Percentiles rank a stretch among this genome's conserved stretches.
These are phyloP conservation scores for Solanum etuberosum DNA, from an alignment of 257 asterid species.

Conservation along the genomic window DNA sequence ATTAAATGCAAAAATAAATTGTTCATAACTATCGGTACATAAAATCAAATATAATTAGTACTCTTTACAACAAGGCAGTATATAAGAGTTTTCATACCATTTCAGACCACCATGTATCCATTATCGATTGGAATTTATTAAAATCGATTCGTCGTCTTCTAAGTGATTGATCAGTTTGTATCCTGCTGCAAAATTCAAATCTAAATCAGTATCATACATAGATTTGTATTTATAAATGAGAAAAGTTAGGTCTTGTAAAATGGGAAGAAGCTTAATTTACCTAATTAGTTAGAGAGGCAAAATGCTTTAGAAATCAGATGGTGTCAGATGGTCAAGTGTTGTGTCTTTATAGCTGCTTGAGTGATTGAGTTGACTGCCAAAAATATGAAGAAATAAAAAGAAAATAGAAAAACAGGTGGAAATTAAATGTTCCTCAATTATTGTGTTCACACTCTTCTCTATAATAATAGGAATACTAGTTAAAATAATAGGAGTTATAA, in stretches of 20 bases:
- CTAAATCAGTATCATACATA: background rate
- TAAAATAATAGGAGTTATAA: background rate
- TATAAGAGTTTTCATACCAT: background rate
- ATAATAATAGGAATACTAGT: background rate
- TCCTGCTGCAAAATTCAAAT: background rate
- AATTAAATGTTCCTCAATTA: background rate
- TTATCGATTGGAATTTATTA: background rate
- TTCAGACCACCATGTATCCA: conserved; percentile 13
- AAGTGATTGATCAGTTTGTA: background rate
- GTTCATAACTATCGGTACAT: background rate
- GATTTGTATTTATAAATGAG: background rate
- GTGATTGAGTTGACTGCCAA: background rate
- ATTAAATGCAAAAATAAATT: background rate
- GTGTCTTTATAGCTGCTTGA: background rate
- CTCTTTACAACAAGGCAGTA: background rate
- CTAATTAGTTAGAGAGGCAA: background rate
- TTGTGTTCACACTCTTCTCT: background rate
- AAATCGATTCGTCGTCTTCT: background rate
- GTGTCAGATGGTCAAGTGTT: background rate
- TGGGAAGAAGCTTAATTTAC: background rate
- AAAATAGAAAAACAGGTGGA: background rate
- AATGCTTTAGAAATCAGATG: background rate
- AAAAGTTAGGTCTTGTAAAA: background rate
- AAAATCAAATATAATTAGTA: background rate
- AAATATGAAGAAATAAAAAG: background rate